Conservation (phyloP, 768 basidiomycete species). For the Dentipellis sp. region DNA sequence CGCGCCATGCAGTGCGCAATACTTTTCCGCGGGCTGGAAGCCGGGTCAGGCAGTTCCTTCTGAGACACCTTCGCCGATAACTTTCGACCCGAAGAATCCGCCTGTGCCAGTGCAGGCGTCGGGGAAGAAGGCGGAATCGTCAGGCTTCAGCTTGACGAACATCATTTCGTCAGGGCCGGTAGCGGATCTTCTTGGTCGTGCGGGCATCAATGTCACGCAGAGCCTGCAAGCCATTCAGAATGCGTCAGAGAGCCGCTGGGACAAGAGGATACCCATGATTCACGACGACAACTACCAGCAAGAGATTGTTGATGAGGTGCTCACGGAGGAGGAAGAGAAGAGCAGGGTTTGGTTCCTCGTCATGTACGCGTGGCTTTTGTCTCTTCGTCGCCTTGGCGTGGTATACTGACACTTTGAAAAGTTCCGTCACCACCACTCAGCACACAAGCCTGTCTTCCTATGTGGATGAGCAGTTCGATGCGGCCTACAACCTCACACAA, state of each 20-base stretch:
- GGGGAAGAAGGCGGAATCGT: background rate
- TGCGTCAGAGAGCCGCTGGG: constrained; percentile 41
- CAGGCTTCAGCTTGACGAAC: constrained; percentile 17
- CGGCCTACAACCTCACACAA: constrained; percentile 56
- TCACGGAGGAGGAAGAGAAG: constrained; percentile 52
- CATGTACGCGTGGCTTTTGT: constrained; percentile 41
- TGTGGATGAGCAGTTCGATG: constrained; percentile 68
- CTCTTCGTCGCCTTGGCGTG: background rate
- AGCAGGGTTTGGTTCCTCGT: constrained; percentile 70
- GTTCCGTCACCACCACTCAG: constrained; percentile 47
- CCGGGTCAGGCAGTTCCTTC: constrained; percentile 52
- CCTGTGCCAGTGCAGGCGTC: constrained; percentile 1
- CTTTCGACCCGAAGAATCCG: constrained; percentile 1
- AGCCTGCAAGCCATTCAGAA: constrained; percentile 25
- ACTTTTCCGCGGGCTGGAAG: constrained; percentile 75
- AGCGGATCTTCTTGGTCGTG: constrained; percentile 38
- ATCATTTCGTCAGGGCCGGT: constrained; percentile 47
- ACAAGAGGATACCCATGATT: constrained; percentile 65
- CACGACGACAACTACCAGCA: constrained; percentile 77
- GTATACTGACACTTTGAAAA: constrained; percentile 17
- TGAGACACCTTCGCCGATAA: constrained; percentile 13
- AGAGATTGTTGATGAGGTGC: constrained; percentile 57
- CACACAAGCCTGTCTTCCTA: constrained; percentile 60
- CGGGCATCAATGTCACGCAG: constrained; percentile 70
- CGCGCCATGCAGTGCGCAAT: constrained; percentile 44